These are phyloP conservation scores for Aspergillus sp. DNA, from an alignment of 2,329 filamentous ascomycete genomes.

Conservation along the genomic window DNA sequence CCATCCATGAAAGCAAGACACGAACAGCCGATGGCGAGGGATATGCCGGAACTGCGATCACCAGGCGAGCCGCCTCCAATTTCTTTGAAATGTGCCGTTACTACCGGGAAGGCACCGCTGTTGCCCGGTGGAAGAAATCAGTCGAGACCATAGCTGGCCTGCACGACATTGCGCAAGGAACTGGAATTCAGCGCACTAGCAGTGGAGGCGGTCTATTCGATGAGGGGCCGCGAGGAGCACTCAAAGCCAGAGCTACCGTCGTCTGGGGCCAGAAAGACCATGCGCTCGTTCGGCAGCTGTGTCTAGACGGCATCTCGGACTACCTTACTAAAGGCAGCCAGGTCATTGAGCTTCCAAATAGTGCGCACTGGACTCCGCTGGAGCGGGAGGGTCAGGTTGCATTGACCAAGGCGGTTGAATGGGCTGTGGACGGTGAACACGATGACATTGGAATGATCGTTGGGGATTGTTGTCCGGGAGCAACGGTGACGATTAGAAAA, in stretches of 20 bases:
- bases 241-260: constrained; percentile 54
- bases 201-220: constrained; percentile 46
- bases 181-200: constrained; percentile 30
- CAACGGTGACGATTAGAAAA: constrained; percentile 32
- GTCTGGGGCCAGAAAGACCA: constrained; percentile 55
- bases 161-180: constrained; percentile 42
- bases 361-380: constrained; percentile 56
- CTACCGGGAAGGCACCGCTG: constrained; percentile 53
- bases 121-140: constrained; percentile 52
- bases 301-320: constrained; percentile 53
- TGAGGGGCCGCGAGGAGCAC: constrained; percentile 43
- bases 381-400: constrained; percentile 47
- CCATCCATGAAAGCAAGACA: constrained; percentile 43
- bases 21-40: constrained; percentile 28
- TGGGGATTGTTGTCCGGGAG: constrained; percentile 32
- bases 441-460: constrained; percentile 34
- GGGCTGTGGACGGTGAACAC: constrained; percentile 39
- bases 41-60: constrained; percentile 44
- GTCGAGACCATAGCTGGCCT: constrained; percentile 50
- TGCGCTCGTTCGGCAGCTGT: constrained; percentile 51
- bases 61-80: constrained; percentile 43
- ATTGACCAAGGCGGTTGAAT: constrained; percentile 42
- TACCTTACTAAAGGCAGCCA: constrained; percentile 53
- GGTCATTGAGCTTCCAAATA: constrained; percentile 49
- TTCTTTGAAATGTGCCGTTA: constrained; percentile 54